These are phyloP conservation scores for Discostella stelligera DNA, from an alignment of 352 stramenopile genomes.

Conservation along the genomic window DNA sequence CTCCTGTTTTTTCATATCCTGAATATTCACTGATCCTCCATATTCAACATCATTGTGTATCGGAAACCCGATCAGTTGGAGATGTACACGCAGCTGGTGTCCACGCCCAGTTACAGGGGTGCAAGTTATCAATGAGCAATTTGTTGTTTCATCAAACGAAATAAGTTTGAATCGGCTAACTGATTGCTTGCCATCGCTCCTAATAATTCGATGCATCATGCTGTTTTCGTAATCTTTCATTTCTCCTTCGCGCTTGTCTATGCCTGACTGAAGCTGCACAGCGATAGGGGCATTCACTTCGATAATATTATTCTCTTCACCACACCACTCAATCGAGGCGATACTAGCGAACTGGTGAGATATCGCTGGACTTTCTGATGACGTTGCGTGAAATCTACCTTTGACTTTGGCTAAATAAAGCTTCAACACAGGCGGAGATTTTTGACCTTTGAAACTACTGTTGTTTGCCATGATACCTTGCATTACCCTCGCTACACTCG, in stretches of 20 bases:
- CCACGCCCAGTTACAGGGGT: slow-evolving; percentile 68
- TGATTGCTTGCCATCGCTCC: slow-evolving; percentile 58
- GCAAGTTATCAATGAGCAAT: slow-evolving; percentile 64
- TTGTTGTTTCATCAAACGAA: slow-evolving; percentile 44
- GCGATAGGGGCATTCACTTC: slow-evolving; percentile 57
- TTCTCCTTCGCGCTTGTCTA: neutral
- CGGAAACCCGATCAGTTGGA: slow-evolving; percentile 65
- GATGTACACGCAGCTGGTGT: slow-evolving; percentile 79
- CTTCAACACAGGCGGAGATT: slow-evolving; percentile 49
- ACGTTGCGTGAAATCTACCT: slow-evolving; percentile 48
- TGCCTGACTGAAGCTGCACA: slow-evolving; percentile 19
- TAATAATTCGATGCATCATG: slow-evolving; percentile 61
- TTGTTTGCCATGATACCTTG: slow-evolving; percentile 49
- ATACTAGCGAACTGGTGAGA: slow-evolving; percentile 14
- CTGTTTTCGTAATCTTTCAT: slow-evolving; percentile 39
- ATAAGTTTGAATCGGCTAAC: slow-evolving; percentile 68
- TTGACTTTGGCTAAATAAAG: slow-evolving; percentile 74
- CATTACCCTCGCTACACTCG: slow-evolving; percentile 58
- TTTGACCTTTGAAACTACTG: slow-evolving; percentile 15
- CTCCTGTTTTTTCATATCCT: slow-evolving; percentile 24
- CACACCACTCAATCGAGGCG: slow-evolving; percentile 23
- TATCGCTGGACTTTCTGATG: slow-evolving; percentile 18
- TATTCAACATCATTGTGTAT: slow-evolving; percentile 77
- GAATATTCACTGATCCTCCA: slow-evolving; percentile 39
- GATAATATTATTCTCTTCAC: slow-evolving; percentile 28